Conservation (phyloP, 2,329 filamentous ascomycete genomes). For the Whalleya microplaca region DNA sequence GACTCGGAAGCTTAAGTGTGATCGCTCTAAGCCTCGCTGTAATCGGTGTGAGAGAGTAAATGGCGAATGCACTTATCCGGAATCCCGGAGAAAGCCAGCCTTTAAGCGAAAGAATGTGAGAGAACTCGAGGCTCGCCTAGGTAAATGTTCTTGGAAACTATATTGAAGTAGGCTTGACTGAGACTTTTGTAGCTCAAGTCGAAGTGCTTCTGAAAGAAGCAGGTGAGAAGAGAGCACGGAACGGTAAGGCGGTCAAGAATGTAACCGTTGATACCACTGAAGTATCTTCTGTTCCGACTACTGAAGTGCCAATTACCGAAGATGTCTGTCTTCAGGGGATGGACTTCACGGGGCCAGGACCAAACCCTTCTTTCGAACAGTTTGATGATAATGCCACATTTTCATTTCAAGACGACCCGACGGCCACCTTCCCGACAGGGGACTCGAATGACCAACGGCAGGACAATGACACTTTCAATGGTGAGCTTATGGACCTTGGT, state of each 20-base stretch:
- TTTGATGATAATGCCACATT: conserved; percentile 22
- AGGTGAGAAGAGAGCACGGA: conserved; percentile 43
- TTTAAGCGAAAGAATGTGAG: conserved; percentile 90
- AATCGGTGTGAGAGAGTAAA: conserved; percentile 76
- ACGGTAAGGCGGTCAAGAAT: conserved; percentile 29
- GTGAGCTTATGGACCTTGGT: conserved; percentile 70
- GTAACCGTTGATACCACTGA: conserved; percentile 28
- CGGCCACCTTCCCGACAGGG: conserved; percentile 13
- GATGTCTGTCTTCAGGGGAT: conserved; percentile 34
- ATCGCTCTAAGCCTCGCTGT: conserved; percentile 78
- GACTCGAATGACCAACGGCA: conserved; percentile 20
- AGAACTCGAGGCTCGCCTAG: conserved; percentile 83
- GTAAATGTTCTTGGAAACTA: conserved; percentile 50
- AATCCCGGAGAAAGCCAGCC: conserved; percentile 84
- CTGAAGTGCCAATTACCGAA: conserved; percentile 28
- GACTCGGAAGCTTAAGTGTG: conserved; percentile 84
- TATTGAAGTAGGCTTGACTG: conserved; percentile 12
- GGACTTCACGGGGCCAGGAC: conserved; percentile 30
- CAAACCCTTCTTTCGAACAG: conserved; percentile 4
- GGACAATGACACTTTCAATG: conserved; percentile 12
- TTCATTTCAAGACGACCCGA: conserved; percentile 19
- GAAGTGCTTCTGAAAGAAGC: conserved; percentile 77
- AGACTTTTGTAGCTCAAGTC: conserved; percentile 66
- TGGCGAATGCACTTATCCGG: conserved; percentile 84
- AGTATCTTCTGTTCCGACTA: too few relatives aligned